A percentile compares a stretch with the other conserved stretches of the same genome.
phyloP scores from a whole-genome alignment of 192 early-diverging fungal genomes.

The Ambispora gerdemannii region DNA sequence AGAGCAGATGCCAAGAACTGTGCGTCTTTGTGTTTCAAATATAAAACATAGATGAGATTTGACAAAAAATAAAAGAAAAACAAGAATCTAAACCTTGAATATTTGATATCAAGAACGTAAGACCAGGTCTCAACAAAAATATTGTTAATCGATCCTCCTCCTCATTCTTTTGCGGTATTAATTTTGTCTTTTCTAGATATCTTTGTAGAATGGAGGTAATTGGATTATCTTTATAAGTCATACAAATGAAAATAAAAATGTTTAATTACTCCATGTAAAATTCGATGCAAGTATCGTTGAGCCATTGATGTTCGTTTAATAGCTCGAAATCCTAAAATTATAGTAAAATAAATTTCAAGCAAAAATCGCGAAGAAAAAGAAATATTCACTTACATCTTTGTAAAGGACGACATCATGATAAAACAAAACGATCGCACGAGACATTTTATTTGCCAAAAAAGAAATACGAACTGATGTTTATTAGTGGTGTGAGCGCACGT shows the following conservation, averaged over 20 bases:
- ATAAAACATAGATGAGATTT: neutral
- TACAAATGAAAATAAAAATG: neutral
- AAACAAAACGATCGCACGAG: neutral
- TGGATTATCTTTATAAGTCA: neutral
- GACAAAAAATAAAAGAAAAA: neutral
- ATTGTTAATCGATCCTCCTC: neutral
- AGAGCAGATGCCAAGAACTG: neutral
- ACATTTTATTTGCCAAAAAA: no score
- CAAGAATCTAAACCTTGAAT: neutral
- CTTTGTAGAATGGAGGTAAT: neutral
- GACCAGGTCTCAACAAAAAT: neutral
- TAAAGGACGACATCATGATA: constrained; percentile 8
- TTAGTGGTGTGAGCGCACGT: no score
- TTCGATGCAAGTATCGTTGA: constrained; percentile 19
- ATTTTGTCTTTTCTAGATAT: neutral
- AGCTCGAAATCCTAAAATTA: constrained; percentile 5
- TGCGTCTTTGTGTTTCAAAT: neutral
- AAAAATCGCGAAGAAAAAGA: neutral
- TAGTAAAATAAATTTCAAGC: neutral
- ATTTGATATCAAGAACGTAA: neutral
- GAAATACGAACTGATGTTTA: no score
- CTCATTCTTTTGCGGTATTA: neutral
- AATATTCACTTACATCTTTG: neutral
- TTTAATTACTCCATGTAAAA: constrained; percentile 16
- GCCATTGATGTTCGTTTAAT: constrained; percentile 1